Evolutionary conservation across 1,139 yeast genomes (phyloP), one percentile per base, ranked within the genome.

Genomic region (Zygoascus meyerae): DNA sequence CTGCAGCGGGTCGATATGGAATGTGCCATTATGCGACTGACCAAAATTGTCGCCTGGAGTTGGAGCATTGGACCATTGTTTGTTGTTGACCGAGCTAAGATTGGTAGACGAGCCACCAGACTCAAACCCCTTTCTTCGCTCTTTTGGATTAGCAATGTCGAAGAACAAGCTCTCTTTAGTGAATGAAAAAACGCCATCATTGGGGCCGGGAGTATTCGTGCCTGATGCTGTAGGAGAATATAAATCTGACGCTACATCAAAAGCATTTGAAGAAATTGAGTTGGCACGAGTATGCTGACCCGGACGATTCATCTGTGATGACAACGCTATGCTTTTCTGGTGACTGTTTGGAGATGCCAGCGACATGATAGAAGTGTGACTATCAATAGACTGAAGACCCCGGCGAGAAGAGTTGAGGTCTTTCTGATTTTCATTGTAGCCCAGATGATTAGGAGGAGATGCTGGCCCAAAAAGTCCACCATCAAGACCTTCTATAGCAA

Each of bases 401-500:
- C 12, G 9, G 18, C n/a, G 29, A 21, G 39, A 16, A 34, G 32
- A 8, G 21, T 16, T 29, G 15, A 35, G 32, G 21, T 14, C 5
- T n/a, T 31, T 40, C 17, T 16, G 6, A 14, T n/a, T 12, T 7
- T 34, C 7, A n/a, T 14, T 16, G 37, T 14, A 16, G 37, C 32
- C 14, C 32, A 28, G 9, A 29, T 26, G n/a, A 11, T 39, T 11
- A 15, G 47, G 18, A n/a, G 39, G 37, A 9, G 42, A 40, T n/a
- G 44, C 16, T 9, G 34, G 40, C 7, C 40, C 35, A 41, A 51
- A 50, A 21, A 54, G 44, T 21, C 53, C 55, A n/a, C 54, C 55
- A 42, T 63, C 67, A 21, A 63, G 52, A 5, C 67, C 67, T 45
- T 64, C 67, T 33, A 64, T 56, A 1, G 65, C 67, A 47, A 63